phyloP scores from a whole-genome alignment of 129 eudicot species.

The Mikania micrantha region DNA sequence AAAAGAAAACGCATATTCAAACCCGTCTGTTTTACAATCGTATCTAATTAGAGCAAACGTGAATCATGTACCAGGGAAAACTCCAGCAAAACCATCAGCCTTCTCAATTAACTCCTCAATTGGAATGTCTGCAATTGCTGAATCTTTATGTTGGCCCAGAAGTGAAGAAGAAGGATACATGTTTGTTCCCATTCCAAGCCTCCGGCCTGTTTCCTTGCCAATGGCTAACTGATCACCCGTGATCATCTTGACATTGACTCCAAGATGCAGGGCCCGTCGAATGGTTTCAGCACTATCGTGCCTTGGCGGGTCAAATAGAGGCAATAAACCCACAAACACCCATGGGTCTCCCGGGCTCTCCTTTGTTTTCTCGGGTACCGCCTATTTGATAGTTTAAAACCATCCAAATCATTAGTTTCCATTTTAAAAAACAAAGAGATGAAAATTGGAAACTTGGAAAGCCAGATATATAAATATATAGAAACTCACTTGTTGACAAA shows the following conservation, averaged over 20 bases:
- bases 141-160: constrained; percentile 75
- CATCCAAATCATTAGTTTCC: background rate
- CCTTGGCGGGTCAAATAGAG: constrained; percentile 95
- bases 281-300: constrained; percentile 94
- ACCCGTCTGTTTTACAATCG: no score
- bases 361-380: constrained; percentile 75
- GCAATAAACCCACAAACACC: constrained; percentile 70
- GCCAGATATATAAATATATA: background rate
- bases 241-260: constrained; percentile 95
- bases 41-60: no score
- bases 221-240: constrained; percentile 95
- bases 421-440: background rate
- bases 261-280: constrained; percentile 74
- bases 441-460: background rate
- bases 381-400: constrained; percentile 20
- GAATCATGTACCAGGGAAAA: constrained; percentile 63
- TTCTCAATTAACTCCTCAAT: constrained; percentile 85
- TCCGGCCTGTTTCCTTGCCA: constrained; percentile 85
- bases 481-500: constrained; percentile 51
- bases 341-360: constrained; percentile 82
- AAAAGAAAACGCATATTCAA: background rate
- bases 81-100: constrained; percentile 96
- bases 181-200: constrained; percentile 92
- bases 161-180: constrained; percentile 96
- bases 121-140: constrained; percentile 54